A percentile compares a stretch with the other conserved stretches of the same genome.
These are phyloP conservation scores for Botryotinia narcissicola DNA, from an alignment of 2,329 filamentous ascomycete genomes.

Conservation along the genomic window DNA sequence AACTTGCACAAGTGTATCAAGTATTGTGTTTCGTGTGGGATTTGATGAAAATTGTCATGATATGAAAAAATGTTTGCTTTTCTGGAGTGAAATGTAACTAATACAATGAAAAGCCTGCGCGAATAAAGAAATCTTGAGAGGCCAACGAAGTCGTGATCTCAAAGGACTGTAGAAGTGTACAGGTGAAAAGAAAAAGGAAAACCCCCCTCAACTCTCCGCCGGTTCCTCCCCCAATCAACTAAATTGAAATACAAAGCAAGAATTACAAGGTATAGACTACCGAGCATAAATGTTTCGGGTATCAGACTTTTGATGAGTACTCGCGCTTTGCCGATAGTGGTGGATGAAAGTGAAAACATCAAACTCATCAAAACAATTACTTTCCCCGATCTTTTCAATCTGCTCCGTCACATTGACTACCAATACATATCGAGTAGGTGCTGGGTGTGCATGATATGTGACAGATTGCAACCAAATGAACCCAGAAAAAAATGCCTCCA, in stretches of 20 bases:
- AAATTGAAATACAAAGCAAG: slow-evolving; percentile 15
- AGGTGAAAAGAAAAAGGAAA: neutral
- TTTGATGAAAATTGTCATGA: neutral
- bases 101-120: slow-evolving; percentile 9
- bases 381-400: slow-evolving; percentile 19
- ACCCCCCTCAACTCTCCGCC: neutral
- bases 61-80: slow-evolving; percentile 2
- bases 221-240: neutral
- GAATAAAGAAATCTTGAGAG: neutral
- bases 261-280: slow-evolving; percentile 8
- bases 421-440: slow-evolving; percentile 16
- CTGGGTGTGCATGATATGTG: neutral
- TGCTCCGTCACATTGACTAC: slow-evolving; percentile 15
- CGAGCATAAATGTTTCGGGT: neutral
- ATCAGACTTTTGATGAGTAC: slow-evolving; percentile 9
- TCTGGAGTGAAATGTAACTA: slow-evolving; percentile 11
- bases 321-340: neutral
- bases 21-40: neutral
- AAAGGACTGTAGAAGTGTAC: slow-evolving; percentile 9
- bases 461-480: neutral
- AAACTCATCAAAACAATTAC: slow-evolving; percentile 25
- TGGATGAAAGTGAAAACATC: slow-evolving; percentile 9
- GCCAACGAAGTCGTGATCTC: neutral
- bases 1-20: slow-evolving; percentile 12
- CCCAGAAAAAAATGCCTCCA: neutral